Evolutionary conservation across 805 yeast species (phyloP).

Genomic region (Wickerhamiella sergipiensis): DNA sequence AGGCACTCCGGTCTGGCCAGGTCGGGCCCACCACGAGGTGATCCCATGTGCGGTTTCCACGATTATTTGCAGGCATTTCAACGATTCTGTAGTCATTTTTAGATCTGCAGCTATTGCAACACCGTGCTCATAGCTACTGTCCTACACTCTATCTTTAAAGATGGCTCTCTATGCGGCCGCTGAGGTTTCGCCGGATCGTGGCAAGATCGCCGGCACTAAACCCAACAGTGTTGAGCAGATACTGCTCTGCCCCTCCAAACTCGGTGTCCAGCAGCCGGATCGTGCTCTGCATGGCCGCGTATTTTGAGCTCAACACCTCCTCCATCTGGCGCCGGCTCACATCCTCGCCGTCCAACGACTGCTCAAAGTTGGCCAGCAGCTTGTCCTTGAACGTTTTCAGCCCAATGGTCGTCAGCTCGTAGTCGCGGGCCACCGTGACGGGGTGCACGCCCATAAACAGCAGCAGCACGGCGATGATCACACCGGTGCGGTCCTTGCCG

Average conservation of each 20-base stretch:
- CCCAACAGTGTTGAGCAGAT: conserved; percentile 32
- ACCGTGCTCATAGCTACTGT: no score
- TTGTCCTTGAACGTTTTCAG: conserved; percentile 19
- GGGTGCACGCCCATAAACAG: conserved; percentile 51
- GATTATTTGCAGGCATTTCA: no score
- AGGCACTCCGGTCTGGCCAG: no score
- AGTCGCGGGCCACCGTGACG: conserved; percentile 56
- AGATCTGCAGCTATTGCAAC: no score
- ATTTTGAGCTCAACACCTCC: conserved; percentile 47
- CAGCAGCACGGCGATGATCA: conserved; percentile 53
- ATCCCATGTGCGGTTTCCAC: no score
- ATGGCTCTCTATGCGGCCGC: conserved; percentile 1
- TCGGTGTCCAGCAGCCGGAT: conserved; percentile 36
- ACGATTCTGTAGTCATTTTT: no score
- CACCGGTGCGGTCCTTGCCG: conserved; percentile 79
- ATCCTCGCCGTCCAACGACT: conserved; percentile 26
- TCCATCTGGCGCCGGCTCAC: conserved; percentile 36
- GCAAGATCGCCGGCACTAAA: conserved; percentile 34
- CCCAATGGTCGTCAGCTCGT: conserved; percentile 61
- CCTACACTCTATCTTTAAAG: not conserved
- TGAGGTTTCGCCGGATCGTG: conserved; percentile 24
- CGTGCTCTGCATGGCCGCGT: conserved; percentile 57
- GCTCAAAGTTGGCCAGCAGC: not conserved
- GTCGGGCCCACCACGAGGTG: no score
- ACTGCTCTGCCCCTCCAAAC: conserved; percentile 42